These are phyloP conservation scores for Leccinum olivaceopallidum DNA, from an alignment of 768 basidiomycete species.

Conservation along the genomic window DNA sequence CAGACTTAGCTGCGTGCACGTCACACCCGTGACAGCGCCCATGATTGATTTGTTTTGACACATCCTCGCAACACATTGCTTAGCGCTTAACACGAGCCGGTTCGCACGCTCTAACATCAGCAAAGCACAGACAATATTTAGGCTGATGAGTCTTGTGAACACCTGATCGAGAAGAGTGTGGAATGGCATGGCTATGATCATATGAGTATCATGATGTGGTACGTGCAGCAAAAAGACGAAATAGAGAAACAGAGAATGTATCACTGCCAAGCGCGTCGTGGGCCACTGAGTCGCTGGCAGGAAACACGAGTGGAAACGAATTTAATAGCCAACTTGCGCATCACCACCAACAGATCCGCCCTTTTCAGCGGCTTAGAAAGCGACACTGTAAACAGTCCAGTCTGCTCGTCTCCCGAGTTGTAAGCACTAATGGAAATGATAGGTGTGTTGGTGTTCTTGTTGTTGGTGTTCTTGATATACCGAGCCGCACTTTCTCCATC, in stretches of 20 bases:
- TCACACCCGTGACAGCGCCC: slow-evolving; percentile 21
- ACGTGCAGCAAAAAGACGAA: slow-evolving; percentile 33
- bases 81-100: not conserved
- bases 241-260: slow-evolving; percentile 28
- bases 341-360: slow-evolving; percentile 74
- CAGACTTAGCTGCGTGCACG: slow-evolving; percentile 1
- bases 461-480: slow-evolving; percentile 96
- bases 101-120: slow-evolving; percentile 29
- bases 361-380: slow-evolving; percentile 90
- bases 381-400: slow-evolving; percentile 75
- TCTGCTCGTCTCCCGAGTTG: slow-evolving; percentile 67
- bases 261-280: slow-evolving; percentile 5
- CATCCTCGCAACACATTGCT: not conserved
- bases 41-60: slow-evolving; percentile 9
- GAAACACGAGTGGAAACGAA: slow-evolving; percentile 42
- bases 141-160: slow-evolving; percentile 32
- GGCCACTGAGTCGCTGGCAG: slow-evolving; percentile 15
- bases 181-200: slow-evolving; percentile 29
- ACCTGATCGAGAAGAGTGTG: slow-evolving; percentile 27
- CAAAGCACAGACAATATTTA: slow-evolving; percentile 21
- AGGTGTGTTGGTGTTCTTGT: slow-evolving; percentile 91
- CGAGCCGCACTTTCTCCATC: slow-evolving; percentile 96
- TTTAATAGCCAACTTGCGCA: slow-evolving; percentile 74
- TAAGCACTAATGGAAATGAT: slow-evolving; percentile 92
- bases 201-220: slow-evolving; percentile 28